A percentile compares a stretch with the other conserved stretches of the same genome.
These are phyloP conservation scores for Apiotrichum mycotoxinovorans DNA, from an alignment of 1,284 basidiomycete genomes.

Conservation along the genomic window DNA sequence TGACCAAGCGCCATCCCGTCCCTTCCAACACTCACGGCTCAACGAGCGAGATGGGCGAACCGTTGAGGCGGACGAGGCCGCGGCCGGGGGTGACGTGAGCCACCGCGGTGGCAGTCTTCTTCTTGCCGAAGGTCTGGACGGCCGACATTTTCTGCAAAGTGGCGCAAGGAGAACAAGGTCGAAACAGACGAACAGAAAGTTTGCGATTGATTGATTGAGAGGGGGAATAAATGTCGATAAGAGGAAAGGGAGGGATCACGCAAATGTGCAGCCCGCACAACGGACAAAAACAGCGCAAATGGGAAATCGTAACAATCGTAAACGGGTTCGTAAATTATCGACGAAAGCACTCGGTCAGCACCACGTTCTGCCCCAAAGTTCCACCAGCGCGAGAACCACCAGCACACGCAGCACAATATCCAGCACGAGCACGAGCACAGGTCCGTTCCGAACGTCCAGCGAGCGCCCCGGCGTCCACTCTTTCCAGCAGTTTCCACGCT, in stretches of 20 bases:
- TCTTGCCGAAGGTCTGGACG: constrained; percentile 98
- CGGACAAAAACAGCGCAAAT: background rate
- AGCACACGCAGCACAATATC: too few species aligned
- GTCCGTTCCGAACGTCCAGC: background rate
- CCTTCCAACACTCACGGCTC: constrained; percentile 58
- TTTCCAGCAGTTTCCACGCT: too few species aligned
- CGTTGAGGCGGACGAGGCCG: constrained; percentile 96
- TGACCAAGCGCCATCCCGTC: background rate
- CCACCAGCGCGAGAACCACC: background rate
- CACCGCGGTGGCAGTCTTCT: constrained; percentile 98
- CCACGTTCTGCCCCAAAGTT: background rate
- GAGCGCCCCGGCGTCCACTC: too few species aligned
- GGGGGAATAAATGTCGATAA: background rate
- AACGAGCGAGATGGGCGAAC: constrained; percentile 91
- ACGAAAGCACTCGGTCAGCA: background rate
- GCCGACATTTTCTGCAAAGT: constrained; percentile 51
- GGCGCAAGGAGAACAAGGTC: background rate
- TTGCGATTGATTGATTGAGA: background rate
- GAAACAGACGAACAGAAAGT: background rate
- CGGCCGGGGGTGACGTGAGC: constrained; percentile 95
- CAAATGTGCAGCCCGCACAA: too few species aligned
- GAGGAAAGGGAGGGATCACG: background rate
- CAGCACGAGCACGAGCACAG: background rate
- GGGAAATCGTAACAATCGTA: background rate
- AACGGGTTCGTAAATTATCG: background rate